phyloP scores from a whole-genome alignment of 2,329 filamentous ascomycete species.

The Pseudogymnoascus sp. region DNA sequence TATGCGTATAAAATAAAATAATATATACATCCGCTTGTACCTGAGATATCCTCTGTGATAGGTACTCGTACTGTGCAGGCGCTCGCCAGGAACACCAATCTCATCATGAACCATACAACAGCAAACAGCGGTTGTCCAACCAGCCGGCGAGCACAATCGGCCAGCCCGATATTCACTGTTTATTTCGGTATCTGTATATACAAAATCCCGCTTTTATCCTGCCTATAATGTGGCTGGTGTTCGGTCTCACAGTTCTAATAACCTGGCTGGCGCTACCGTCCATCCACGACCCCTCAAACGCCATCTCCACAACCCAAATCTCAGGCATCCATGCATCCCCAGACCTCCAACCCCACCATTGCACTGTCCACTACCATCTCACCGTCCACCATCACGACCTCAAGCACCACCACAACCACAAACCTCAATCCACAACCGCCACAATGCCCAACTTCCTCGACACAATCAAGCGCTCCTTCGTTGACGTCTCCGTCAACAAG shows the following conservation, averaged over 20 bases:
- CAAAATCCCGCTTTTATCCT: not conserved
- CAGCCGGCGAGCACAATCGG: not conserved
- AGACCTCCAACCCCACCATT: slow-evolving; percentile 1
- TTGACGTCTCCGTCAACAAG: slow-evolving; percentile 68
- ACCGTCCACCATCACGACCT: not conserved
- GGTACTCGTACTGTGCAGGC: not conserved
- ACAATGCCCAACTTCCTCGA: slow-evolving; percentile 64
- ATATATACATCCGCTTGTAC: not conserved
- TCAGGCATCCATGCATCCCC: slow-evolving; percentile 8
- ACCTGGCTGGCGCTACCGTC: not conserved
- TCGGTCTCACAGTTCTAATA: not conserved
- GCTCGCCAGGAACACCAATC: not conserved
- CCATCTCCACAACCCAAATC: not conserved
- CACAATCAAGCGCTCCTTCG: slow-evolving; percentile 75
- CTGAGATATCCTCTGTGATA: not conserved
- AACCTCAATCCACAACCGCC: slow-evolving; percentile 5
- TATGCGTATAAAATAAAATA: not conserved
- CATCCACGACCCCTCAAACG: not conserved
- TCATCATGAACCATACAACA: not conserved
- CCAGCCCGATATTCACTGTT: not conserved
- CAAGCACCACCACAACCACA: not conserved
- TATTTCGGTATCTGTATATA: not conserved
- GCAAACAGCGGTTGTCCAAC: not conserved
- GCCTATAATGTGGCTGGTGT: not conserved
- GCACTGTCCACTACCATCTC: not conserved